Percentiles rank a stretch among this genome's conserved stretches.
phyloP scores from a whole-genome alignment of 768 basidiomycete species.

The Mycena maculata region DNA sequence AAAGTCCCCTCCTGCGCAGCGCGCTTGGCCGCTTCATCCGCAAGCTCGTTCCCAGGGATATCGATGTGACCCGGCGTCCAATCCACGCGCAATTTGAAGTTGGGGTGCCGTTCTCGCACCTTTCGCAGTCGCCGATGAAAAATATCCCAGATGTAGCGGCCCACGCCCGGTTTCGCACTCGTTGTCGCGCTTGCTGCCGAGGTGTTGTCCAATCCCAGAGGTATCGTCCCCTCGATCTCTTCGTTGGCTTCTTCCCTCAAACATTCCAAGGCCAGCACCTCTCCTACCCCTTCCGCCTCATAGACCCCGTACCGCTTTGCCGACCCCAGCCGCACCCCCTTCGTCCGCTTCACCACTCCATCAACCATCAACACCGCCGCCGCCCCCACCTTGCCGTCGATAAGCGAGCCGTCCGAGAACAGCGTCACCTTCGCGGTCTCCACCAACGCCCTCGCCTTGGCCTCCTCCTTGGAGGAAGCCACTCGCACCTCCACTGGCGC shows the following conservation, averaged over 20 bases:
- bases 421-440: slow-evolving; percentile 29
- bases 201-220: neutral
- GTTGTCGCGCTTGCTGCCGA: neutral
- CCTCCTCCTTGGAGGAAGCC: slow-evolving; percentile 19
- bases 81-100: neutral
- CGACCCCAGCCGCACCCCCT: neutral
- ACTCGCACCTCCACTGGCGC: slow-evolving; percentile 1
- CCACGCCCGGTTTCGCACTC: neutral
- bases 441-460: slow-evolving; percentile 3
- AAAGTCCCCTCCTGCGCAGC: neutral
- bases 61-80: slow-evolving; percentile 4
- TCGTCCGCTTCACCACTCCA: neutral
- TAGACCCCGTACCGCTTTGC: slow-evolving; percentile 1
- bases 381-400: slow-evolving; percentile 30
- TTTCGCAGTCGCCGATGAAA: neutral
- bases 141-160: neutral
- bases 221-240: neutral
- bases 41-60: slow-evolving; percentile 1
- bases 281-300: slow-evolving; percentile 1
- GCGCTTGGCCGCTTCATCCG: neutral
- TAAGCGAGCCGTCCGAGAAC: slow-evolving; percentile 36
- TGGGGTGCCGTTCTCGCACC: neutral
- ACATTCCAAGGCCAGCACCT: neutral
- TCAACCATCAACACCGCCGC: slow-evolving; percentile 2
- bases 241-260: neutral